phyloP scores from a whole-genome alignment of 805 yeast genomes.

The Cyberlindnera amylophila region DNA sequence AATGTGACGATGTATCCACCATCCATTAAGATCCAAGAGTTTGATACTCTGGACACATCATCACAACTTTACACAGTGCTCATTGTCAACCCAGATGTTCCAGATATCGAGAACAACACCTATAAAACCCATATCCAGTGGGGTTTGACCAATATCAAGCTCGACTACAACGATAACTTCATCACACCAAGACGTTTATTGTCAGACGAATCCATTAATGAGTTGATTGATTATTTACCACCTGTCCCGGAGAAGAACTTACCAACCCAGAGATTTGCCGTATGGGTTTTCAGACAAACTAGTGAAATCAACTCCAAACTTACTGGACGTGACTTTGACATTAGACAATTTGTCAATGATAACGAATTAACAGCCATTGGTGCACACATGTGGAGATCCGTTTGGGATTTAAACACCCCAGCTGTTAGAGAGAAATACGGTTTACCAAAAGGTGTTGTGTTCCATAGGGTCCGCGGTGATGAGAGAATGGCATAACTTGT shows the following conservation, averaged over 20 bases:
- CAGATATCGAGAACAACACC: conserved; percentile 66
- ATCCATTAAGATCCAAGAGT: conserved; percentile 71
- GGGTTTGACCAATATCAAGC: conserved; percentile 66
- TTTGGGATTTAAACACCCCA: conserved; percentile 72
- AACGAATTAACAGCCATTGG: conserved; percentile 74
- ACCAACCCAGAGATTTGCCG: conserved; percentile 74
- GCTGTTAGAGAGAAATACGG: conserved; percentile 69
- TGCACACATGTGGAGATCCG: conserved; percentile 87
- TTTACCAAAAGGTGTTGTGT: conserved; percentile 71
- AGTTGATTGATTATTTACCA: conserved; percentile 63
- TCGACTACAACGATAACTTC: conserved; percentile 54
- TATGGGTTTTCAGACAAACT: conserved; percentile 86
- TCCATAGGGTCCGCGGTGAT: conserved; percentile 35
- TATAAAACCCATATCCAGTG: conserved; percentile 71
- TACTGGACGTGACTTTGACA: conserved; percentile 52
- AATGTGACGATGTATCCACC: conserved; percentile 75
- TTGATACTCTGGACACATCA: conserved; percentile 39
- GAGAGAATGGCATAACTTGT: conserved; percentile 19
- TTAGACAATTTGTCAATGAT: conserved; percentile 59
- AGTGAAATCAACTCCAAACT: conserved; percentile 20
- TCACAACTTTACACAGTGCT: conserved; percentile 67
- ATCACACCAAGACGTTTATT: conserved; percentile 39
- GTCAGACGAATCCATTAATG: conserved; percentile 35
- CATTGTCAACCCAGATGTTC: conserved; percentile 88
- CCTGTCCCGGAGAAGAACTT: conserved; percentile 88